Evolutionary conservation across 2,329 filamentous ascomycete genomes (phyloP).

Genomic region (Paecilomyces sp.): DNA sequence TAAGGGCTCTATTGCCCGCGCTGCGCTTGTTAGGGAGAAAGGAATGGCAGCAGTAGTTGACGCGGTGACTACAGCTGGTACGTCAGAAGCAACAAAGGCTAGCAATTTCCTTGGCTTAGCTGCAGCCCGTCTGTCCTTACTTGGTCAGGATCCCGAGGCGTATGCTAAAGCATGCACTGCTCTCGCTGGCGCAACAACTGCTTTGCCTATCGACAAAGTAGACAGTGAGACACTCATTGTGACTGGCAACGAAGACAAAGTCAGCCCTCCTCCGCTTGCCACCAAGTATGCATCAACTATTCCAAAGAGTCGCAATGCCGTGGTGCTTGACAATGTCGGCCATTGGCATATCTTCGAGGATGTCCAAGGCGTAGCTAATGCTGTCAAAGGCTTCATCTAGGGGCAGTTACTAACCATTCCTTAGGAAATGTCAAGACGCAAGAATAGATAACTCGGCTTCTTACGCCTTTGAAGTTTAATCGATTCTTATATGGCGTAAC

Average conservation of each 20-base stretch:
- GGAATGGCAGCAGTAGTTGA: slow-evolving; percentile 42
- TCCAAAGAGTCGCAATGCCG: slow-evolving; percentile 14
- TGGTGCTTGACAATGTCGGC: slow-evolving; percentile 33
- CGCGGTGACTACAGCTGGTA: slow-evolving; percentile 27
- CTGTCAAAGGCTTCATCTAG: slow-evolving; percentile 2
- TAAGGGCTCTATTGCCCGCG: slow-evolving; percentile 25
- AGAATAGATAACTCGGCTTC: too few species aligned
- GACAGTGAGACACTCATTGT: slow-evolving; percentile 33
- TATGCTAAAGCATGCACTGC: slow-evolving; percentile 50
- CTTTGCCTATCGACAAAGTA: slow-evolving; percentile 27
- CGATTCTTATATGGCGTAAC: too few species aligned
- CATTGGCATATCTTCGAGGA: slow-evolving; percentile 50
- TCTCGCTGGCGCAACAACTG: slow-evolving; percentile 33
- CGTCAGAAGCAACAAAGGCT: slow-evolving; percentile 29
- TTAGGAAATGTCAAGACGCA: too few species aligned
- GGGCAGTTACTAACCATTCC: too few species aligned
- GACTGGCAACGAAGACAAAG: slow-evolving; percentile 41
- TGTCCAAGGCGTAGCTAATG: slow-evolving; percentile 23
- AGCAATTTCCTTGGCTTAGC: slow-evolving; percentile 35
- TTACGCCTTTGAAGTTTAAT: too few species aligned
- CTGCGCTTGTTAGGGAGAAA: slow-evolving; percentile 33
- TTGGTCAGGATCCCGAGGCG: slow-evolving; percentile 45
- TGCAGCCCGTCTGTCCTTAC: slow-evolving; percentile 38
- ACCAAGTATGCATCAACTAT: slow-evolving; percentile 22
- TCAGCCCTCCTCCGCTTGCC: slow-evolving; percentile 30